Evolutionary conservation across 805 yeast genomes (phyloP), one percentile per base, ranked within the genome.

Genomic region (Saccharomycopsis sp.): DNA sequence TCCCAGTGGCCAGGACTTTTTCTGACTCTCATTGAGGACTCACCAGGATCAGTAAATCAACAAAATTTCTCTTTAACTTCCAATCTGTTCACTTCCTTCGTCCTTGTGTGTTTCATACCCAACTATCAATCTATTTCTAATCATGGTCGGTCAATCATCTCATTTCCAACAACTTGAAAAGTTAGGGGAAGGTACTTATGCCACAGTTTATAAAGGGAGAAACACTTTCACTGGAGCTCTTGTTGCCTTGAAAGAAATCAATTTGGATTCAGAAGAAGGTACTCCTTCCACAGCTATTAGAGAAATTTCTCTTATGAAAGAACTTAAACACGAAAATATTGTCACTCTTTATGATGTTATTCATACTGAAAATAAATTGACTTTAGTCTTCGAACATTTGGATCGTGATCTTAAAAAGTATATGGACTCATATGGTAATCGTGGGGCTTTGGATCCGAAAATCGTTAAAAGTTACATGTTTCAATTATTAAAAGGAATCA

Each of bases 221-320:
- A 92, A 84, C 59, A 74, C 84, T 47, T 75, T 79, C 53, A 80
- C 88, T 21, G 96, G 87, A 37, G 87, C 84, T 41, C 69, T 88
- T 15, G 98, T 92, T 15, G 98, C 98, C 0, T 67, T 92, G 53
- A 92, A 92, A 58, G 97, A 92, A 59, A 92, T 92, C 62, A 83
- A 82, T 53, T 68, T 89, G 46, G 98, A 92, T 56, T 80, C 94
- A 38, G 98, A 92, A 56, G 96, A 92, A 63, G 98, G 98, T 29
- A 94, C 97, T 1, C 98, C 98, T 5, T 86, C 96, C 4, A 92
- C 98, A 1, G 98, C 98, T 2, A 89, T 89, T 53, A 72, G 98
- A 49, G 98, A 89, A 61, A 89, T 89, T 47, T 89, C 97, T 3
- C 66, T 89, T 44, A 81, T 89, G 86, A 89, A 89, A 61, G 98